Conservation (phyloP, 371 early-diverging fungal genomes). For the Zychaea mexicana region DNA sequence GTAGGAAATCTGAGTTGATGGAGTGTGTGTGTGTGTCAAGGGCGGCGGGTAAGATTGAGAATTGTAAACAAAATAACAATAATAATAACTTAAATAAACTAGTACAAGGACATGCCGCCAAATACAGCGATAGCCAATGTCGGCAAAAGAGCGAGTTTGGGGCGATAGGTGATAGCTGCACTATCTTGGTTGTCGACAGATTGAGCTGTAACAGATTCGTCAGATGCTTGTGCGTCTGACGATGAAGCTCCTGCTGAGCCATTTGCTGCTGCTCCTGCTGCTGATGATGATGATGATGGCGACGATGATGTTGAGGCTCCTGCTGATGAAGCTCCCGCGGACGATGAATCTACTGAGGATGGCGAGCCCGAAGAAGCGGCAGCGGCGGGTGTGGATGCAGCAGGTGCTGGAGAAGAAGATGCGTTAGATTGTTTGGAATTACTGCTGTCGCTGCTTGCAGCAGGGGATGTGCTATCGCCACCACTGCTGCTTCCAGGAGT, state of each 20-base stretch:
- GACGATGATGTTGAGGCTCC: background rate
- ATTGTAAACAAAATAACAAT: too few relatives aligned
- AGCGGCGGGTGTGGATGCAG: slow-evolving; percentile 1
- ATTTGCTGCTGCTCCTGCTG: slow-evolving; percentile 1
- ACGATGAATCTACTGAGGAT: background rate
- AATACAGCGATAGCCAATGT: background rate
- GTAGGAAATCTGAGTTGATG: too few relatives aligned
- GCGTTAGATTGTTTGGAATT: background rate
- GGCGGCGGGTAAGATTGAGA: background rate
- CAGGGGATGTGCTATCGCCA: background rate
- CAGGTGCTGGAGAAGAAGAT: slow-evolving; percentile 2
- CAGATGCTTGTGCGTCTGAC: background rate
- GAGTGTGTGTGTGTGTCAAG: too few relatives aligned
- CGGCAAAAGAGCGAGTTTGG: background rate
- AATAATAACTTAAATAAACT: too few relatives aligned
- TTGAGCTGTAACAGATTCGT: slow-evolving; percentile 12
- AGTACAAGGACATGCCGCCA: background rate
- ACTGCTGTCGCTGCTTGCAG: background rate
- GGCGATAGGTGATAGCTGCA: background rate
- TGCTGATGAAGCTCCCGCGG: slow-evolving; percentile 1
- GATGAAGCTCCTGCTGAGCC: background rate
- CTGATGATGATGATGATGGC: background rate
- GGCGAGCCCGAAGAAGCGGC: slow-evolving; percentile 1
- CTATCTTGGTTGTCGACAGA: slow-evolving; percentile 3
- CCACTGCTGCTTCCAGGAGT: background rate